phyloP scores from a whole-genome alignment of 768 basidiomycete species.

The Pilatotrama ljubarskyi region DNA sequence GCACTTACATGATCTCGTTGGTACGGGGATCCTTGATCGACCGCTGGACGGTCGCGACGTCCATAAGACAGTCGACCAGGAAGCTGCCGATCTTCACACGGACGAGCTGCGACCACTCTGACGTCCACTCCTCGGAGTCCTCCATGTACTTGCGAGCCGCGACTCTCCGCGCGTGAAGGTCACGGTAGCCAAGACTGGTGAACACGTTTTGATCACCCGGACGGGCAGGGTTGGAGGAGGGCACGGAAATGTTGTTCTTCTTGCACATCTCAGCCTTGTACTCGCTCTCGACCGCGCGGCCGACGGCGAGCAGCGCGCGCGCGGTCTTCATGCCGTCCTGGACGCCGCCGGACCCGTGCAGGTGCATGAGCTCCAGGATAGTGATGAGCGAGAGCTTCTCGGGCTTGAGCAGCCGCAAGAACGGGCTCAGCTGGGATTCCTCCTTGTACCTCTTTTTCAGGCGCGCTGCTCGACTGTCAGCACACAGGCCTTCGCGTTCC shows the following conservation, averaged over 20 bases:
- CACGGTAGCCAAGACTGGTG: conserved; percentile 57
- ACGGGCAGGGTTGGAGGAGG: conserved; percentile 21
- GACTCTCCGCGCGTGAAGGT: conserved; percentile 63
- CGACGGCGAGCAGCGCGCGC: conserved; percentile 75
- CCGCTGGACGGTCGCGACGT: conserved; percentile 74
- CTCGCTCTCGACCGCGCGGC: conserved; percentile 85
- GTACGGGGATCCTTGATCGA: conserved; percentile 58
- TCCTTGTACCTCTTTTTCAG: conserved; percentile 1
- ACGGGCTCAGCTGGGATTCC: conserved; percentile 53
- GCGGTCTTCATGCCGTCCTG: conserved; percentile 87
- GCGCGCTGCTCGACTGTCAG: neutral
- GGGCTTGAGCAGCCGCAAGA: conserved; percentile 71
- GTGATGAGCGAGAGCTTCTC: conserved; percentile 85
- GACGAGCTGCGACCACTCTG: conserved; percentile 78
- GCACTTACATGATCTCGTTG: conserved; percentile 58
- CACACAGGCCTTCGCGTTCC: neutral
- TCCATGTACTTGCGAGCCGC: conserved; percentile 63
- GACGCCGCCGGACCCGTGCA: conserved; percentile 77
- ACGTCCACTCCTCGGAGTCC: conserved; percentile 71
- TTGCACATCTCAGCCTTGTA: conserved; percentile 83
- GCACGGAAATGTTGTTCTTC: conserved; percentile 51
- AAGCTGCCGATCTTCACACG: conserved; percentile 80
- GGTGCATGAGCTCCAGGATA: conserved; percentile 84
- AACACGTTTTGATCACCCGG: conserved; percentile 48
- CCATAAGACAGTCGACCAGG: conserved; percentile 81